These are phyloP conservation scores for Fragaria vesca DNA, from an alignment of 306 rosid species.

Conservation along the genomic window DNA sequence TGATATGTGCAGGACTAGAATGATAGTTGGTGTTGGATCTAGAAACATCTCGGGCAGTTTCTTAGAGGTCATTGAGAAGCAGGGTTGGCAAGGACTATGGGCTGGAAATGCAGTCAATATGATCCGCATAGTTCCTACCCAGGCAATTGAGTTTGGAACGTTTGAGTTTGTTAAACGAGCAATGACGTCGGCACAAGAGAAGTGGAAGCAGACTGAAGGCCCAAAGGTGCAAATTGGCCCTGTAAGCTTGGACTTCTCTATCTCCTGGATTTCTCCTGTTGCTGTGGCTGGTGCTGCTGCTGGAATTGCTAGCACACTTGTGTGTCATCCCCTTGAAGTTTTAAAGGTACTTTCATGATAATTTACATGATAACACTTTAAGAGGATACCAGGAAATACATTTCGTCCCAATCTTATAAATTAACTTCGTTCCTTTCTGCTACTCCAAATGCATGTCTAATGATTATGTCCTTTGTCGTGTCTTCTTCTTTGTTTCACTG, in stretches of 20 bases:
- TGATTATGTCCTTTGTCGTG: background rate
- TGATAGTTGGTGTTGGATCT: conserved; percentile 96
- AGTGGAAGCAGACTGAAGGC: conserved; percentile 47
- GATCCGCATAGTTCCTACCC: conserved; percentile 91
- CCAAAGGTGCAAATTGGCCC: conserved; percentile 68
- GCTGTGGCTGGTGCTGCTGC: conserved; percentile 98
- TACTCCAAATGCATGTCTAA: background rate
- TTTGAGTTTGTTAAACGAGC: conserved; percentile 81
- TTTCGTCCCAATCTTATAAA: background rate
- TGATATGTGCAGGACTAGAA: conserved; percentile 73
- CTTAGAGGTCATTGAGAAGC: conserved; percentile 78
- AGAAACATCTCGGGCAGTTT: conserved; percentile 76
- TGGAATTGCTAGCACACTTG: conserved; percentile 76
- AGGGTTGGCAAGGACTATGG: conserved; percentile 99
- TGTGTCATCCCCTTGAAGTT: conserved; percentile 95
- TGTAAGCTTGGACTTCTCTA: conserved; percentile 50
- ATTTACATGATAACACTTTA: background rate
- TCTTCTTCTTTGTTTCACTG: conserved; percentile 8
- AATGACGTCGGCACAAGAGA: conserved; percentile 67
- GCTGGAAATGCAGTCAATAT: conserved; percentile 93
- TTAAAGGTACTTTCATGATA: conserved; percentile 59
- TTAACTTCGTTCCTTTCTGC: background rate
- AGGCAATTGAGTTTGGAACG: conserved; percentile 86
- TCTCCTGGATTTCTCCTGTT: conserved; percentile 90
- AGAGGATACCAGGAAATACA: background rate